Conservation (phyloP, 495 filamentous ascomycete species). For the Cladorrhinum samala region DNA sequence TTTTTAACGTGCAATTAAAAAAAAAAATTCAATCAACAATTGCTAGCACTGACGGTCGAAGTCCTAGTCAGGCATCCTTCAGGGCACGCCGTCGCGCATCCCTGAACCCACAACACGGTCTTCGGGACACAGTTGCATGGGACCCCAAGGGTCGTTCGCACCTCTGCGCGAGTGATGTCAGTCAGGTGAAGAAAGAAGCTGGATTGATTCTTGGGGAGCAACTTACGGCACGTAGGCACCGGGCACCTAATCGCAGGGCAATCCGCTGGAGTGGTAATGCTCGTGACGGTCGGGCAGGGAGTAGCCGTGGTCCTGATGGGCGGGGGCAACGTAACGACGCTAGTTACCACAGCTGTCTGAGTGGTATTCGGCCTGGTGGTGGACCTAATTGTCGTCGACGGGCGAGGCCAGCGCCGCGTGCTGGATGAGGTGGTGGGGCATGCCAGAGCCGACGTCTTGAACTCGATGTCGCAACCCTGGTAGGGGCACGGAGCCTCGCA, state of each 20-base stretch:
- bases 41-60: constrained; percentile 20
- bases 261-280: constrained; percentile 32
- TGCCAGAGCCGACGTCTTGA: constrained; percentile 16
- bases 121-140: constrained; percentile 34
- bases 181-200: too few species aligned
- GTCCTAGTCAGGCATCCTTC: constrained; percentile 31
- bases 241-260: constrained; percentile 37
- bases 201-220: too few species aligned
- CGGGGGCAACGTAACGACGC: constrained; percentile 22
- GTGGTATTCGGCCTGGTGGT: not conserved
- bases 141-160: constrained; percentile 24
- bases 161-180: too few species aligned
- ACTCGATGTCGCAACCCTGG: constrained; percentile 26
- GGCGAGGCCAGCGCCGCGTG: constrained; percentile 7
- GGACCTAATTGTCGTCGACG: not conserved
- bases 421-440: constrained; percentile 17
- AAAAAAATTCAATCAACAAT: not conserved
- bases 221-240: constrained; percentile 37
- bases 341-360: constrained; percentile 18
- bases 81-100: constrained; percentile 34
- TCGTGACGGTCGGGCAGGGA: constrained; percentile 36
- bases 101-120: constrained; percentile 35
- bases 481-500: constrained; percentile 29
- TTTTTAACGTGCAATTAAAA: too few species aligned
- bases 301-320: constrained; percentile 5